Evolutionary conservation across 2,329 filamentous ascomycete species (phyloP).

Genomic region (Cordyceps militaris): DNA sequence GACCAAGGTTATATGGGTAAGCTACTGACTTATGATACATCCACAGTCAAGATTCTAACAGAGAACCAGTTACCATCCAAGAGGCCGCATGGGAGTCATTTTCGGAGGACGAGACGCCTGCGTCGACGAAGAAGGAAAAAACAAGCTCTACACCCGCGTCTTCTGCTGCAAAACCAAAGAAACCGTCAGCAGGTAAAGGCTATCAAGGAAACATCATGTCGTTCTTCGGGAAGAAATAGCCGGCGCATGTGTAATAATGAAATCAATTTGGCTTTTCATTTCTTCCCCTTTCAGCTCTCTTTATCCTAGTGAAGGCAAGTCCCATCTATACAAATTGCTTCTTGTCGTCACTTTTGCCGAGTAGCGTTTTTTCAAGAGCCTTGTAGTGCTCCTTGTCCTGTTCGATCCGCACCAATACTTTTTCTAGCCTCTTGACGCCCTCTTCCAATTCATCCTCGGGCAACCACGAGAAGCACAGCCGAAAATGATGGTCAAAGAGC

Average conservation of each 20-base stretch:
- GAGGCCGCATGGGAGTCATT: constrained; percentile 86
- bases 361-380: constrained; percentile 4
- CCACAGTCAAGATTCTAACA: not conserved
- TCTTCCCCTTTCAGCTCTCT: not conserved
- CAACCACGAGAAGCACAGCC: constrained; percentile 69
- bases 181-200: constrained; percentile 45
- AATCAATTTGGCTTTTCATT: not conserved
- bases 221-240: constrained; percentile 80
- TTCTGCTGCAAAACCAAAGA: constrained; percentile 46
- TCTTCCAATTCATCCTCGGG: constrained; percentile 57
- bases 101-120: constrained; percentile 73
- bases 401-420: constrained; percentile 32
- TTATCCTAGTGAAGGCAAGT: not conserved
- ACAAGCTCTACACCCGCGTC: constrained; percentile 36
- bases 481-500: constrained; percentile 52
- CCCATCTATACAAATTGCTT: constrained; percentile 2
- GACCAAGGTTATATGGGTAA: constrained; percentile 84
- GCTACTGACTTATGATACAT: constrained; percentile 19
- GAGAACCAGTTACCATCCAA: constrained; percentile 67
- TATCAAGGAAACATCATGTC: constrained; percentile 82
- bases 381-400: constrained; percentile 23
- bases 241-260: not conserved
- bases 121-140: constrained; percentile 47
- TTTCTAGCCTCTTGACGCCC: constrained; percentile 57
- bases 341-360: not conserved